These are phyloP conservation scores for Vickermania spadyakhi DNA, from an alignment of 208 protist genomes.

Conservation along the genomic window DNA sequence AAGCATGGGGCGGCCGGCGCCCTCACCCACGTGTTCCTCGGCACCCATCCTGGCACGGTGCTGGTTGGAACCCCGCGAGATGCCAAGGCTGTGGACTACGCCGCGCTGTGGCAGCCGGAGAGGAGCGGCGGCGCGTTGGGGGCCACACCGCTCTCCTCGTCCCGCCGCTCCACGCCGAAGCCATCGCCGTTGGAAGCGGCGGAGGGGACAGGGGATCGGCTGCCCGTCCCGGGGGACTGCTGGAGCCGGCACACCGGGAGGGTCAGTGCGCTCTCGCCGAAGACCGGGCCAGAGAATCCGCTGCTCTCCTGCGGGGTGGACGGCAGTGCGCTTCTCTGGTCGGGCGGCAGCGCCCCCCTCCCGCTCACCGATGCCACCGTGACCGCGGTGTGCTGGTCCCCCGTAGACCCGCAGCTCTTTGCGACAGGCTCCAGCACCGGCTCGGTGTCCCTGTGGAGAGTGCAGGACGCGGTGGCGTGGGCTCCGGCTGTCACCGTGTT, in stretches of 20 bases:
- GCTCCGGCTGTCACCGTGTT: neutral
- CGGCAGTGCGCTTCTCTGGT: neutral
- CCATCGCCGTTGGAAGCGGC: too few relatives aligned
- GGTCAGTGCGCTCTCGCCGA: neutral
- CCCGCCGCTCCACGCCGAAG: too few relatives aligned
- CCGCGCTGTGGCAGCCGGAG: too few relatives aligned
- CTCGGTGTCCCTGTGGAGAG: conserved; percentile 44
- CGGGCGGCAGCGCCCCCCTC: neutral
- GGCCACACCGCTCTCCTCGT: too few relatives aligned
- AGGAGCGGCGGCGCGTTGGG: too few relatives aligned
- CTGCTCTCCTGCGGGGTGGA: neutral
- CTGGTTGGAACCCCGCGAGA: conserved; percentile 41
- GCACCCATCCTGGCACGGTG: conserved; percentile 41
- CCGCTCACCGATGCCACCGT: conserved; percentile 13
- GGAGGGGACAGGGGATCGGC: too few relatives aligned
- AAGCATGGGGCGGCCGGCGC: conserved; percentile 32
- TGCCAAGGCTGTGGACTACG: conserved; percentile 10
- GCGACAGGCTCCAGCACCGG: conserved; percentile 52
- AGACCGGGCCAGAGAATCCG: neutral
- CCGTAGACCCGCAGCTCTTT: conserved; percentile 44
- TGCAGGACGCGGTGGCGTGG: conserved; percentile 18
- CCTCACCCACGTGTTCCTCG: conserved; percentile 56
- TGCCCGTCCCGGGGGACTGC: too few relatives aligned
- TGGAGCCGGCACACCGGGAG: neutral
- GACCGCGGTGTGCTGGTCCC: conserved; percentile 57